These are phyloP conservation scores for Fusarium sp. DNA, from an alignment of 2,329 filamentous ascomycete genomes.

Conservation along the genomic window DNA sequence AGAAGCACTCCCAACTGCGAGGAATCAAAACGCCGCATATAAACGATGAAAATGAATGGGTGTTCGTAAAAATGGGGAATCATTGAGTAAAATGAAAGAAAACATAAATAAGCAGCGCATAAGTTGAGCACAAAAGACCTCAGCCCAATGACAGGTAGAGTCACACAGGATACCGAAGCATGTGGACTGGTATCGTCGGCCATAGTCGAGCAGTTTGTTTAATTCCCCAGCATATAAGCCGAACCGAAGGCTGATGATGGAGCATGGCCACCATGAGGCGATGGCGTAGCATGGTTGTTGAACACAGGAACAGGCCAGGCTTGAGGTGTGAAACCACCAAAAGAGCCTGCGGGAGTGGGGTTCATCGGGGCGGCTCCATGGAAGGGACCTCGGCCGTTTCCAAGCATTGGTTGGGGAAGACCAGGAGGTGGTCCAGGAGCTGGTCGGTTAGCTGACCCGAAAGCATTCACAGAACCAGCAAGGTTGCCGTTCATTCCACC, in stretches of 20 bases:
- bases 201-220: neutral
- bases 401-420: constrained; percentile 77
- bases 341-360: constrained; percentile 32
- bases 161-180: neutral
- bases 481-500: constrained; percentile 71
- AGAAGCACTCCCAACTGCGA: constrained; percentile 13
- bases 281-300: constrained; percentile 22
- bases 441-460: constrained; percentile 77
- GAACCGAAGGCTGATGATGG: constrained; percentile 42
- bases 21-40: constrained; percentile 21
- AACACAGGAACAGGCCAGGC: constrained; percentile 43
- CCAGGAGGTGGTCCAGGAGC: constrained; percentile 92
- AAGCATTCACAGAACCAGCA: constrained; percentile 64
- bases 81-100: constrained; percentile 1
- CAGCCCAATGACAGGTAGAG: neutral
- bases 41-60: constrained; percentile 14
- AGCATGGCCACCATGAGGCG: constrained; percentile 33
- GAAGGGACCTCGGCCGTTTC: constrained; percentile 45
- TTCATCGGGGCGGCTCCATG: constrained; percentile 39
- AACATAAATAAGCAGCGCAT: neutral
- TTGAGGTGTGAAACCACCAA: constrained; percentile 34
- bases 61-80: constrained; percentile 34
- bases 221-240: constrained; percentile 9
- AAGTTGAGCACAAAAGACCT: neutral
- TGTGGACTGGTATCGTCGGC: neutral